These are phyloP conservation scores for Solanum dulcamara DNA, from an alignment of 257 asterid species.

Conservation along the genomic window DNA sequence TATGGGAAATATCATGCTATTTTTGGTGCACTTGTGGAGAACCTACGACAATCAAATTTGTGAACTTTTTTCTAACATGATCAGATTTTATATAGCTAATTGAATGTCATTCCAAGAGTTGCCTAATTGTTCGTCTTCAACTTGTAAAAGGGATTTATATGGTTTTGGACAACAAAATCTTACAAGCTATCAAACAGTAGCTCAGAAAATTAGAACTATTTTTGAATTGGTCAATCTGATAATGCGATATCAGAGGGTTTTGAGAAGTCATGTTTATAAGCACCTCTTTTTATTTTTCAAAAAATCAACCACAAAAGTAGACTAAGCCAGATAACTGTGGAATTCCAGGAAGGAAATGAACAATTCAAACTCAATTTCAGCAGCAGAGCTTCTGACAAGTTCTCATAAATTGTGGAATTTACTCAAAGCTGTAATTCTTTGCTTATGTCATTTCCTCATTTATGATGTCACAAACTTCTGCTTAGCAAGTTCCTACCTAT, in stretches of 20 bases:
- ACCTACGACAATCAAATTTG: neutral
- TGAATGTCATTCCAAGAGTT: neutral
- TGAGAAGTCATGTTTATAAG: neutral
- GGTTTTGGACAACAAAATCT: neutral
- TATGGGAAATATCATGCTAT: neutral
- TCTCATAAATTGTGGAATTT: neutral
- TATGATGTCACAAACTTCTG: neutral
- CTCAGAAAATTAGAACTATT: neutral
- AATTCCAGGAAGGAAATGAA: neutral
- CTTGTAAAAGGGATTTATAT: neutral
- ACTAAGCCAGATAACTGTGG: neutral
- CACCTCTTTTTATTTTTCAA: neutral
- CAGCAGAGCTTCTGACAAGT: neutral
- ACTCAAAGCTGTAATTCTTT: neutral
- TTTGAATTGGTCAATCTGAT: neutral
- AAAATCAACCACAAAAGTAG: neutral
- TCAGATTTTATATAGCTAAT: neutral
- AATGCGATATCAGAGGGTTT: neutral
- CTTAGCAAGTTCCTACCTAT: neutral
- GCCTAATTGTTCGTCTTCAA: neutral
- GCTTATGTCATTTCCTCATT: neutral
- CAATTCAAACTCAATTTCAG: neutral
- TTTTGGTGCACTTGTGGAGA: neutral
- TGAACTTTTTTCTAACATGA: neutral
- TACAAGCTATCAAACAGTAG: neutral